A percentile compares a stretch with the other conserved stretches of the same genome.
These are phyloP conservation scores for Exophiala spinifera DNA, from an alignment of 2,329 filamentous ascomycete genomes.

Conservation along the genomic window DNA sequence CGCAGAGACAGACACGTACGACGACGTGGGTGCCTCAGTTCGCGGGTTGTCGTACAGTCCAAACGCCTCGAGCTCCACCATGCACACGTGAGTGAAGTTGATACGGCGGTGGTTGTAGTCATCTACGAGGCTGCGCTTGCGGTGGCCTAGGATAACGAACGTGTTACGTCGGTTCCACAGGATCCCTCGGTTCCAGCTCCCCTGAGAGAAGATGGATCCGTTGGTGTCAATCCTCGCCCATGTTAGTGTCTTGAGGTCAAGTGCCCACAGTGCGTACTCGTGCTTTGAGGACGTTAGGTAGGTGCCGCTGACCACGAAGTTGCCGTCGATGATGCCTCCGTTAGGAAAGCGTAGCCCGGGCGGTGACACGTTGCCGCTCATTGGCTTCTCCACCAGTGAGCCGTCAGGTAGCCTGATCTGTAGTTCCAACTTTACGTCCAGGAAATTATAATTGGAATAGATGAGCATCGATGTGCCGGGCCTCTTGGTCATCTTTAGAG, in stretches of 20 bases:
- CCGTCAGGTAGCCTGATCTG: conserved; percentile 85
- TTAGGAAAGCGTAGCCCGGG: conserved; percentile 94
- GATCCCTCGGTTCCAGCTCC: conserved; percentile 95
- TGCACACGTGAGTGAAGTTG: conserved; percentile 94
- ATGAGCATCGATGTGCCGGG: conserved; percentile 75
- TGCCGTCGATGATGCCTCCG: conserved; percentile 88
- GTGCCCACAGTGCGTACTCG: conserved; percentile 94
- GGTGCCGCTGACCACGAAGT: conserved; percentile 96
- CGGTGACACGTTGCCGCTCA: conserved; percentile 82
- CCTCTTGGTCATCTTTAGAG: conserved; percentile 16
- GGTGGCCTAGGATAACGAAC: conserved; percentile 91
- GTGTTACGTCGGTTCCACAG: conserved; percentile 91
- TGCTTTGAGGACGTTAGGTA: conserved; percentile 97
- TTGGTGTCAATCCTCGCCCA: conserved; percentile 97
- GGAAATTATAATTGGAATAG: conserved; percentile 98
- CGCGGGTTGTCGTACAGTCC: conserved; percentile 95
- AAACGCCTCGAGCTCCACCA: conserved; percentile 96
- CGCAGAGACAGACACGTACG: conserved; percentile 79
- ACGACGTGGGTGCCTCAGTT: conserved; percentile 71
- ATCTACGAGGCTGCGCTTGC: conserved; percentile 89
- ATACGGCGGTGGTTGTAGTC: conserved; percentile 98
- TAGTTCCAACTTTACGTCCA: conserved; percentile 93
- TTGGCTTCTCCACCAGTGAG: conserved; percentile 77
- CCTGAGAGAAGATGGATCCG: conserved; percentile 89
- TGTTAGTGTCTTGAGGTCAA: conserved; percentile 81